These are phyloP conservation scores for Tetradesmus lagerheimii DNA, from an alignment of 139 green algal species.

Conservation along the genomic window DNA sequence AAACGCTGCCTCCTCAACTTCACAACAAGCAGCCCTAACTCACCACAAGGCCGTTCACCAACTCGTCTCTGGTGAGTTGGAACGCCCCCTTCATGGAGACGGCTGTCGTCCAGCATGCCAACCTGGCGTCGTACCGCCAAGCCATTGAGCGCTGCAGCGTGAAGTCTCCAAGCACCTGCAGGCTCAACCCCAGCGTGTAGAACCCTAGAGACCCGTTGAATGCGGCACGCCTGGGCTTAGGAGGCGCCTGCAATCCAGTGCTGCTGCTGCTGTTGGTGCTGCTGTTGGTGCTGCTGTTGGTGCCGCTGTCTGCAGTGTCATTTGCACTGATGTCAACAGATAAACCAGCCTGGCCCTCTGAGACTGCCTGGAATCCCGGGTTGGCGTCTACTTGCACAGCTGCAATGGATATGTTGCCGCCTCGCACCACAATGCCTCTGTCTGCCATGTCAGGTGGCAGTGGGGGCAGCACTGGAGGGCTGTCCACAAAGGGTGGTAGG, in stretches of 20 bases:
- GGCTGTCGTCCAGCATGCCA: background rate
- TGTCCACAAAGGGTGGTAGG: background rate
- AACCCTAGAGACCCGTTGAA: background rate
- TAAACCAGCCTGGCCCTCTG: background rate
- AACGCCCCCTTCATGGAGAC: background rate
- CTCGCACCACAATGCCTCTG: background rate
- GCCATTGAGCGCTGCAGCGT: background rate
- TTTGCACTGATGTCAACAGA: background rate
- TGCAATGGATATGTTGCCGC: background rate
- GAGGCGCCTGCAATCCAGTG: background rate
- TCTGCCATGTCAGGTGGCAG: background rate
- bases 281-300: background rate
- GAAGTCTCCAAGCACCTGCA: background rate
- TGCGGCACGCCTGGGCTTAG: background rate
- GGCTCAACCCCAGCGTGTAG: background rate
- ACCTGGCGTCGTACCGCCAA: background rate
- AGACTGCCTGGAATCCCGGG: background rate
- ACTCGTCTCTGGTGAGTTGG: background rate
- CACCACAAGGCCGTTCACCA: background rate
- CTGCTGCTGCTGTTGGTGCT: background rate
- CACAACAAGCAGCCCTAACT: background rate
- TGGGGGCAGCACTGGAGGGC: background rate
- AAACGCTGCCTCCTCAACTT: too few relatives aligned
- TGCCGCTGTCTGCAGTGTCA: background rate
- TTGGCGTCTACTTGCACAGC: background rate